Evolutionary conservation across 345 rosid genomes (phyloP).

Genomic region (Trapa bicornis): DNA sequence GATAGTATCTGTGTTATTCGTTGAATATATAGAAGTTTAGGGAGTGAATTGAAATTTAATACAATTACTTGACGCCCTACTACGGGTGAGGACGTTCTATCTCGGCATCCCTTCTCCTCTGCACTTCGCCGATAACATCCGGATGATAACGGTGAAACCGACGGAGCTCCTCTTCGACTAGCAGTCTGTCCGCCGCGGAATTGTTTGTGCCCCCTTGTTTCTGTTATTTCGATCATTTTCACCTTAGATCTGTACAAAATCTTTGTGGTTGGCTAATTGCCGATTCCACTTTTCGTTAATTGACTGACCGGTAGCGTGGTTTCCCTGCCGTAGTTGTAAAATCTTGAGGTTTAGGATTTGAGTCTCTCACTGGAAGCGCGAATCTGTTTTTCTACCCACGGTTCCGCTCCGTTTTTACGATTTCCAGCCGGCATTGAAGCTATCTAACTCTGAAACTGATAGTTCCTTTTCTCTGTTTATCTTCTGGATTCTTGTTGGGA

Average conservation of each 20-base stretch:
- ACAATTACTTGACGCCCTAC: conserved; percentile 4
- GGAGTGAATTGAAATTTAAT: background rate
- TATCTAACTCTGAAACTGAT: conserved; percentile 1
- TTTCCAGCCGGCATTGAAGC: background rate
- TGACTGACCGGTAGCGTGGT: background rate
- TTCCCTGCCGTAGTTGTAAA: conserved; percentile 4
- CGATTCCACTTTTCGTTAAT: conserved; percentile 1
- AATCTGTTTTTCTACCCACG: conserved; percentile 10
- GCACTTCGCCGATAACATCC: background rate
- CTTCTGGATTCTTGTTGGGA: background rate
- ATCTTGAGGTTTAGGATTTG: background rate
- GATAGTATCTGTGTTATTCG: too few relatives aligned
- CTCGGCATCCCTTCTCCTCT: background rate
- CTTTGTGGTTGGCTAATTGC: background rate
- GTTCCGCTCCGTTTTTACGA: conserved; percentile 3
- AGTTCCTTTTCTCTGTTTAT: background rate
- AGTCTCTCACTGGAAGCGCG: conserved; percentile 9
- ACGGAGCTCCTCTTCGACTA: conserved; percentile 1
- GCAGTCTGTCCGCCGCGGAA: background rate
- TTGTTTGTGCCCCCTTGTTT: background rate
- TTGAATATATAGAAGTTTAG: background rate
- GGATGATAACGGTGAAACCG: background rate
- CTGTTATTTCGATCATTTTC: background rate
- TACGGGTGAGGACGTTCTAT: background rate
- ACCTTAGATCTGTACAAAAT: conserved; percentile 9